Base-by-base conservation (phyloP, 805 yeast species). In the Tetrapisispora pingtungensis region DNA sequence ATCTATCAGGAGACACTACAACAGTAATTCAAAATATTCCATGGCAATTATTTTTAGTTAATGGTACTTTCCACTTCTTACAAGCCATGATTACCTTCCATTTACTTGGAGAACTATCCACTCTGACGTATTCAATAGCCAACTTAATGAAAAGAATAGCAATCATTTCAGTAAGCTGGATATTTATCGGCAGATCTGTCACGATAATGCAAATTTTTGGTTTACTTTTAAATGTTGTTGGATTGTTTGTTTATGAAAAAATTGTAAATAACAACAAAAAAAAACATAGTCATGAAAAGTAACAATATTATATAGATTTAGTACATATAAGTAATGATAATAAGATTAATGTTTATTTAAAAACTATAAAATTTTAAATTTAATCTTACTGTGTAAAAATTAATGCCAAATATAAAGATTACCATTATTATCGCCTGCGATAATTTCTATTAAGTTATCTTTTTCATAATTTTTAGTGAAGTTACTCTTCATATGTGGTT, bases 61-160 rank as follows among this genome's bases (percentile, higher is more conserved):
- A 85, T 59, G 93, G 95, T 3, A 54, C 81, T 14, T 77, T 84
- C 14, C 95, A 86, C 64, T 88, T 84, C 53, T 58, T 76, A 33
- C 96, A 88, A 64, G 81, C 89, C 34, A 66, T 87, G 59, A 70
- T 88, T 33, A 87, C 95, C 14, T 85, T 84, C 62, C 86, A 84
- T 65, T 69, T 88, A 28, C 65, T 88, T 37, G 93, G 95, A 18
- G 75, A 81, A 57, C 73, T 88, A 6, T 84, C 95, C 2, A 85
- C 96, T 0, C 80, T 88, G 12, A 77, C 93, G 3, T 88, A 86
- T 64, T 83, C 94, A 1, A 80, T 88, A 46, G 95, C 96, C 3
- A 79, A 85, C 36, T 74, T 88, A 75, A 75, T 88, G 77, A 88
- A 88, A 65, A 77, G 95, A 55, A 83, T 88, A n/a, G 83, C 85